Conservation (phyloP, 306 rosid species). For the Lathyrus oleraceus region DNA sequence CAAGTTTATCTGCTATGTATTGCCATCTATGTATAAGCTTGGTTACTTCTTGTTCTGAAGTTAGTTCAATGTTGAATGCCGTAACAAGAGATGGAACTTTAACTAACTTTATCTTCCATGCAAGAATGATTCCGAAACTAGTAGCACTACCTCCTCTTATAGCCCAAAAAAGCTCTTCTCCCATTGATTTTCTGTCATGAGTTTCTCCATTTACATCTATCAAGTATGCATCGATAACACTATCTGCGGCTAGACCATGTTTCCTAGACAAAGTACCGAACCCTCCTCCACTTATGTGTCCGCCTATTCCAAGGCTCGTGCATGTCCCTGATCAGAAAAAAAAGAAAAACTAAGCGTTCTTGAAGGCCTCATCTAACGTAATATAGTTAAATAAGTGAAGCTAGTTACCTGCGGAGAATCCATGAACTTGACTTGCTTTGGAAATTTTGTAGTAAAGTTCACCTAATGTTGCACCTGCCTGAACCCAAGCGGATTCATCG, state of each 20-base stretch:
- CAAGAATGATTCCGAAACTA: conserved; percentile 55
- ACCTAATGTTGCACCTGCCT: conserved; percentile 62
- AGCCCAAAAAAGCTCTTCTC: conserved; percentile 68
- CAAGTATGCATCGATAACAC: conserved; percentile 55
- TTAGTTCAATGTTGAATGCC: conserved; percentile 34
- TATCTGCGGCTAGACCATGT: conserved; percentile 58
- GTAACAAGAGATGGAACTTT: conserved; percentile 49
- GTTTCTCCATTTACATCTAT: conserved; percentile 46
- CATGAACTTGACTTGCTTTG: conserved; percentile 40
- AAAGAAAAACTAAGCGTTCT: no score
- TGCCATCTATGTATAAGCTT: conserved; percentile 44
- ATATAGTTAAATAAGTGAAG: not conserved
- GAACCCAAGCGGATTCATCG: conserved; percentile 61
- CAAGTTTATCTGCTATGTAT: conserved; percentile 38
- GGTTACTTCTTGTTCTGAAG: conserved; percentile 42
- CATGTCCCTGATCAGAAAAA: conserved; percentile 38
- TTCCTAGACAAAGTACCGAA: conserved; percentile 50
- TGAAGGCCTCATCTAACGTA: no score
- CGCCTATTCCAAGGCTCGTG: conserved; percentile 58
- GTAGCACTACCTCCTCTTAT: conserved; percentile 68
- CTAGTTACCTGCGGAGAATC: conserved; percentile 45
- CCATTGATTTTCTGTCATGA: conserved; percentile 53
- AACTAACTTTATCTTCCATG: conserved; percentile 55
- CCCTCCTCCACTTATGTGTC: conserved; percentile 63
- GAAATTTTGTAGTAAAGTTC: conserved; percentile 58